These are phyloP conservation scores for Pythium vanterpoolii DNA, from an alignment of 352 stramenopile species.

Conservation along the genomic window DNA sequence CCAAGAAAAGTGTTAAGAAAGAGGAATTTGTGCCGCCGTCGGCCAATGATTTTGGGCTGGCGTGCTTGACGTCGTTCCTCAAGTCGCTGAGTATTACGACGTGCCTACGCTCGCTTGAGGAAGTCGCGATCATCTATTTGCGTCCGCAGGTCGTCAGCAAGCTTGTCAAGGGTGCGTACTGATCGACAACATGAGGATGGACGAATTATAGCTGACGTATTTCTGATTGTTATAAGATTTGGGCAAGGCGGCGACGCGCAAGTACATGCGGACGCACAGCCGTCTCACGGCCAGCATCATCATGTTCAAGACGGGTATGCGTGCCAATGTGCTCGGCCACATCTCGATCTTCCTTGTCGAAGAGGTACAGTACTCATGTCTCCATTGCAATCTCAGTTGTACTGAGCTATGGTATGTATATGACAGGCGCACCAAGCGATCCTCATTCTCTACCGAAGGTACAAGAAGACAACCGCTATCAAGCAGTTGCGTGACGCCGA, in stretches of 20 bases:
- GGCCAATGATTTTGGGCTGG: slow-evolving; percentile 49
- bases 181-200: not conserved
- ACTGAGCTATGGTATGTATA: not conserved
- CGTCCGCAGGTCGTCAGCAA: slow-evolving; percentile 64
- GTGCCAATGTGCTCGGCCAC: slow-evolving; percentile 65
- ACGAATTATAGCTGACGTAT: too few species aligned
- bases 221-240: slow-evolving; percentile 39
- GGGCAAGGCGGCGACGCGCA: slow-evolving; percentile 72
- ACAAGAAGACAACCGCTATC: slow-evolving; percentile 25
- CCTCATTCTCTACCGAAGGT: slow-evolving; percentile 67
- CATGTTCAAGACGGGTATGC: slow-evolving; percentile 82
- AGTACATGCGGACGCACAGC: slow-evolving; percentile 70
- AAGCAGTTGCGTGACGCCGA: slow-evolving; percentile 28
- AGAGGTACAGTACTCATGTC: slow-evolving; percentile 36
- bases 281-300: slow-evolving; percentile 41
- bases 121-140: slow-evolving; percentile 51
- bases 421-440: slow-evolving; percentile 64
- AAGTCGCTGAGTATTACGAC: slow-evolving; percentile 84
- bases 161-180: slow-evolving; percentile 69
- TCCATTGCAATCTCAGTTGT: not conserved
- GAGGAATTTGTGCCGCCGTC: slow-evolving; percentile 52
- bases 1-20: slow-evolving; percentile 17
- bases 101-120: slow-evolving; percentile 70
- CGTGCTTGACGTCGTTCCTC: slow-evolving; percentile 57
- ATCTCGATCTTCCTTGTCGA: slow-evolving; percentile 83